A percentile compares a stretch with the other conserved stretches of the same genome.
Conservation (phyloP, 495 filamentous ascomycete genomes). For the Stereocaulon alpinum region DNA sequence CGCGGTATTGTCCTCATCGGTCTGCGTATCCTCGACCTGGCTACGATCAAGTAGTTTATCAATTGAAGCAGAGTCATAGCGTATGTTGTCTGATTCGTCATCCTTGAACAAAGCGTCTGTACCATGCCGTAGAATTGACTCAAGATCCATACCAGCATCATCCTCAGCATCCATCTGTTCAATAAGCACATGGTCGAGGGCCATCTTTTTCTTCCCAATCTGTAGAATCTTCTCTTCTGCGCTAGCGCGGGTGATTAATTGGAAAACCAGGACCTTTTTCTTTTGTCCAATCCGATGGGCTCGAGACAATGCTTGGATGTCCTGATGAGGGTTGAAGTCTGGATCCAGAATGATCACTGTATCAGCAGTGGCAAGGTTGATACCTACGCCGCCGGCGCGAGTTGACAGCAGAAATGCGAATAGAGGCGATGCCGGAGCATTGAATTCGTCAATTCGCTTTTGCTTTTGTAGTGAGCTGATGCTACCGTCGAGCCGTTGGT, state of each 20-base stretch:
- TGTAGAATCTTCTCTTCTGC: conserved; percentile 95
- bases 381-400: conserved; percentile 88
- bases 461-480: conserved; percentile 78
- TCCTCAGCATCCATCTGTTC: conserved; percentile 77
- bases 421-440: conserved; percentile 66
- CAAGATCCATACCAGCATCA: conserved; percentile 62
- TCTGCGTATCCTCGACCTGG: conserved; percentile 60
- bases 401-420: conserved; percentile 92
- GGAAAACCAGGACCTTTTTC: conserved; percentile 90
- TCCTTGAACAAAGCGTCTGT: conserved; percentile 78
- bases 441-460: conserved; percentile 85
- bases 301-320: conserved; percentile 88
- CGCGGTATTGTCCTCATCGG: conserved; percentile 46
- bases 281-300: conserved; percentile 94
- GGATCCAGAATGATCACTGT: conserved; percentile 98
- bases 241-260: conserved; percentile 77
- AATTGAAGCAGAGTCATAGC: conserved; percentile 69
- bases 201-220: conserved; percentile 91
- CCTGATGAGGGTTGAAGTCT: conserved; percentile 97
- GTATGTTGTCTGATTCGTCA: conserved; percentile 52
- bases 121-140: conserved; percentile 82
- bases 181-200: conserved; percentile 85
- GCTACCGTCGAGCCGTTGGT: conserved; percentile 77
- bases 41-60: conserved; percentile 83
- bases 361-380: conserved; percentile 94